Conservation (phyloP, 202 grass and related monocot species). For the Bolboschoenoplectus hybrid region DNA sequence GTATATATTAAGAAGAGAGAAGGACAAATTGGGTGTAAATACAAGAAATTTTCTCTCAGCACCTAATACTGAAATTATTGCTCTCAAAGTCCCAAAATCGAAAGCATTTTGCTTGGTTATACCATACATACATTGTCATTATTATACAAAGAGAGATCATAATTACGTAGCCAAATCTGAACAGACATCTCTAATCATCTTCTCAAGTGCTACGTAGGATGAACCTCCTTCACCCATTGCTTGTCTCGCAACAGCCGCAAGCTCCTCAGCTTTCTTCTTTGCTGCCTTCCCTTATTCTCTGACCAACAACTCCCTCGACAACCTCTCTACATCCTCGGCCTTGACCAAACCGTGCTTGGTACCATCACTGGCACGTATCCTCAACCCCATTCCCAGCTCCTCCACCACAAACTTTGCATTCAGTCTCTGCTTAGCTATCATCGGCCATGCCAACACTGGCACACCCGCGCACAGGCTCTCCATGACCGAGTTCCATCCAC, state of each 20-base stretch:
- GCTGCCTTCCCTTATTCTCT: constrained; percentile 38
- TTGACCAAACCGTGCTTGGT: not conserved
- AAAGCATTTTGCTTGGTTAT: too few relatives aligned
- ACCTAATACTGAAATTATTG: too few relatives aligned
- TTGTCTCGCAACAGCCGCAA: not conserved
- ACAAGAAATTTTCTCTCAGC: too few relatives aligned
- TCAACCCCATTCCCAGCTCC: constrained; percentile 35
- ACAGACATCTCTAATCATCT: too few relatives aligned
- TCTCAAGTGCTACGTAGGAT: too few relatives aligned
- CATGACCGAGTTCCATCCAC: too few relatives aligned
- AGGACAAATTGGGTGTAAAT: too few relatives aligned
- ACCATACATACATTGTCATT: too few relatives aligned
- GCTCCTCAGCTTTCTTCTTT: not conserved
- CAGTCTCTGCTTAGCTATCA: not conserved
- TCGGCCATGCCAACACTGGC: too few relatives aligned
- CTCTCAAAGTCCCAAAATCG: too few relatives aligned
- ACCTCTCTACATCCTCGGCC: constrained; percentile 31
- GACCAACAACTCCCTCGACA: constrained; percentile 35
- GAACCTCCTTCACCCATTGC: not conserved
- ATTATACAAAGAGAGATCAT: not conserved
- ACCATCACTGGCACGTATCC: constrained; percentile 29
- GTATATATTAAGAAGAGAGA: too few relatives aligned
- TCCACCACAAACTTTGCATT: constrained; percentile 58
- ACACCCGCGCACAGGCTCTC: too few relatives aligned
- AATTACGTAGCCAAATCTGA: not conserved